Evolutionary conservation across 202 grass and related monocot genomes (phyloP).

Genomic region (Sporobolus alterniflorus): DNA sequence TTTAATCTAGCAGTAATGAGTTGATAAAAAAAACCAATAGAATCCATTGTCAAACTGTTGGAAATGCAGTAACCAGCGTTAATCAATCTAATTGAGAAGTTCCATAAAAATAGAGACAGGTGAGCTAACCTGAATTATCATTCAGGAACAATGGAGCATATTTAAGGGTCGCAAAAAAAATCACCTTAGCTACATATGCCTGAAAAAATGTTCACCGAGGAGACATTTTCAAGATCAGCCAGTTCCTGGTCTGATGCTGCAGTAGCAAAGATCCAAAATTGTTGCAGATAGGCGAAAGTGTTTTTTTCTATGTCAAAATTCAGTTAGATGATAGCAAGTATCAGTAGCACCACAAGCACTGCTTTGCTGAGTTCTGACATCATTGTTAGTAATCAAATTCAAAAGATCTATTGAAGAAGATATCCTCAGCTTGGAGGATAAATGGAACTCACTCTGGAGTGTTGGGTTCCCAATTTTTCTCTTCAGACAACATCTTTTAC

Average conservation of each 20-base stretch:
- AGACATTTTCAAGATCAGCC: too few relatives aligned
- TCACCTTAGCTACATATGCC: neutral
- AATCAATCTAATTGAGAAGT: neutral
- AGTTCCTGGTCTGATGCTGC: neutral
- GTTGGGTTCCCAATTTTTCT: neutral
- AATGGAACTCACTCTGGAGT: neutral
- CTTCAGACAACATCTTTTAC: neutral
- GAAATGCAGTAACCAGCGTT: neutral
- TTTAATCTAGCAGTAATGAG: neutral
- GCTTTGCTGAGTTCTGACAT: neutral
- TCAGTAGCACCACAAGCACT: neutral
- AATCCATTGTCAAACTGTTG: too few relatives aligned
- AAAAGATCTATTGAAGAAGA: neutral
- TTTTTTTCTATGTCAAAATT: neutral
- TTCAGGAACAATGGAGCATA: neutral
- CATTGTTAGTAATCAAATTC: neutral
- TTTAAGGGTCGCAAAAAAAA: neutral
- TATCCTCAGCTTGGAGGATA: neutral
- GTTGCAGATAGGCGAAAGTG: neutral
- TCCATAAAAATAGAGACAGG: neutral
- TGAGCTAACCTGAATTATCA: neutral
- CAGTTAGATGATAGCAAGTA: neutral
- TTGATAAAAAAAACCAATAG: too few relatives aligned
- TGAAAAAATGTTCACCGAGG: too few relatives aligned
- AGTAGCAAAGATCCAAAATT: neutral